A percentile compares a stretch with the other conserved stretches of the same genome.
These are phyloP conservation scores for Fomes fomentarius DNA, from an alignment of 1,284 basidiomycete genomes.

Conservation along the genomic window DNA sequence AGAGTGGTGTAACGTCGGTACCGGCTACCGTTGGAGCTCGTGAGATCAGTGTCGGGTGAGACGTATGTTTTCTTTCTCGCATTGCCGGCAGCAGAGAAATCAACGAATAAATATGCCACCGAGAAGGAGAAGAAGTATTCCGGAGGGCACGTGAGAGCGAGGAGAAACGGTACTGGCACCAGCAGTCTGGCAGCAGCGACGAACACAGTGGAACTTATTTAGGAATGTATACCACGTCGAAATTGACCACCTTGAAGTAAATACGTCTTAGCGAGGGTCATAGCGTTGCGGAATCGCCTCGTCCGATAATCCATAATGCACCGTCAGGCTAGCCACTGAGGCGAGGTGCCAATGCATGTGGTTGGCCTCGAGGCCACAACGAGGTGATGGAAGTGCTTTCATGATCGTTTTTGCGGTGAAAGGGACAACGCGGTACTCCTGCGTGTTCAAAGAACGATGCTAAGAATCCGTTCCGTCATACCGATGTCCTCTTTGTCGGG, in stretches of 20 bases:
- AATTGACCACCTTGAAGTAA: neutral
- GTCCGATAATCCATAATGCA: neutral
- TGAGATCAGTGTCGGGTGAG: neutral
- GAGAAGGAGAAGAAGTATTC: too few relatives aligned
- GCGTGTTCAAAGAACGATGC: neutral
- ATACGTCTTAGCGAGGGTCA: neutral
- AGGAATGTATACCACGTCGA: neutral
- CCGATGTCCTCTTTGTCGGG: neutral
- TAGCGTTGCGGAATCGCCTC: neutral
- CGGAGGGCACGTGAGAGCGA: too few relatives aligned
- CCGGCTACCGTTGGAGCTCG: neutral
- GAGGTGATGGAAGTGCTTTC: slow-evolving; percentile 16
- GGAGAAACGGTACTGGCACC: too few relatives aligned
- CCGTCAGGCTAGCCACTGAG: neutral
- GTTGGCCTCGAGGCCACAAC: slow-evolving; percentile 23
- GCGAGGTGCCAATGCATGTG: slow-evolving; percentile 20
- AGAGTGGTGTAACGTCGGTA: neutral
- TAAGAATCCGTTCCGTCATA: neutral
- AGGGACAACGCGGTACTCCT: neutral
- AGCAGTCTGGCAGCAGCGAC: too few relatives aligned
- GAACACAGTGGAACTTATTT: too few relatives aligned
- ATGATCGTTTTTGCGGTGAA: neutral
- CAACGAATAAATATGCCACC: too few relatives aligned
- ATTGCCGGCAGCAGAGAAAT: neutral
- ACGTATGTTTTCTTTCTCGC: neutral